phyloP scores from a whole-genome alignment of 768 basidiomycete genomes.

The Dentipellis sp. region DNA sequence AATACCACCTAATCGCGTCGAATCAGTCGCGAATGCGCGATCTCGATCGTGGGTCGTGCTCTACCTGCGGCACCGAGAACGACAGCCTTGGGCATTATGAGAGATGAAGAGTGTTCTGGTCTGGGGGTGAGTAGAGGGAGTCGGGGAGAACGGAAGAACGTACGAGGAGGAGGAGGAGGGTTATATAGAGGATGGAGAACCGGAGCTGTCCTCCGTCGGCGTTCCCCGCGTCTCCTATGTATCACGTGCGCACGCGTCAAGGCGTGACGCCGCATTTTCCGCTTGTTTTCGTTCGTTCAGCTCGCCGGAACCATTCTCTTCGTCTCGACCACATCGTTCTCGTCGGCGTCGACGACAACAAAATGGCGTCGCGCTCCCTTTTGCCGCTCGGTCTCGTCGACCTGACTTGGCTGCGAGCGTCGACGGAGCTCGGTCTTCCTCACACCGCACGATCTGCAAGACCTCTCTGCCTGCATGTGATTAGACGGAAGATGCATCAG shows the following conservation, averaged over 20 bases:
- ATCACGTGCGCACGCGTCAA: neutral
- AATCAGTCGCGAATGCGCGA: slow-evolving; percentile 2
- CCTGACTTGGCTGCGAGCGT: neutral
- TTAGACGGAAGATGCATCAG: neutral
- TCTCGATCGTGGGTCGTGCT: slow-evolving; percentile 4
- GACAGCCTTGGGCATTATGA: slow-evolving; percentile 67
- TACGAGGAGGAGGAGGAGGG: neutral
- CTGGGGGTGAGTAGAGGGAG: slow-evolving; percentile 1
- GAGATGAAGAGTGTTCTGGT: neutral
- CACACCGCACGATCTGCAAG: neutral
- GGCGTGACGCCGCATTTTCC: neutral
- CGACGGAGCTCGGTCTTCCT: neutral
- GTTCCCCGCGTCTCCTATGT: neutral
- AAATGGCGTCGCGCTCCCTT: neutral
- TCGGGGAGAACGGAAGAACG: neutral
- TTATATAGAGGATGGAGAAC: neutral
- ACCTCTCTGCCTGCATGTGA: neutral
- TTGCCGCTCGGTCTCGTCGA: neutral
- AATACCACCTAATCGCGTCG: slow-evolving; percentile 63
- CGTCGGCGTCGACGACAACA: neutral
- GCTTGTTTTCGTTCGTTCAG: neutral
- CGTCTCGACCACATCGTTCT: neutral
- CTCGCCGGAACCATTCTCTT: too few relatives aligned
- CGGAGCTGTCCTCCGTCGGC: neutral
- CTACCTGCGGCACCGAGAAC: slow-evolving; percentile 94